These are phyloP conservation scores for Carex kokanica DNA, from an alignment of 176 grass and related monocot genomes.

Conservation along the genomic window DNA sequence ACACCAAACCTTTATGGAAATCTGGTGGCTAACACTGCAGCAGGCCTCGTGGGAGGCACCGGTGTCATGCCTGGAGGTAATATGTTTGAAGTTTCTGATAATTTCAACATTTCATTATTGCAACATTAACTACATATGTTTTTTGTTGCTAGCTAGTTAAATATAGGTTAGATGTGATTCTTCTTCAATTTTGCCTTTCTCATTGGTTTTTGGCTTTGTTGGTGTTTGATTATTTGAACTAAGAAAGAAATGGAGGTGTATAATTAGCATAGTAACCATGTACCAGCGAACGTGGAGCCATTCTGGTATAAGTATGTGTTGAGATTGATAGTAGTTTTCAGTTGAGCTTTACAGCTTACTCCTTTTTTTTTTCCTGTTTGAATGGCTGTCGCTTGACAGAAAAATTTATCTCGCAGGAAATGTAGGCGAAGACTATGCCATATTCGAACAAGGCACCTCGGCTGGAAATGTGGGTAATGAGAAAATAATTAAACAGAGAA, in stretches of 20 bases:
- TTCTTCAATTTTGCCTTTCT: neutral
- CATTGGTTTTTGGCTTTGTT: neutral
- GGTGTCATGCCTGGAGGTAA: constrained; percentile 98
- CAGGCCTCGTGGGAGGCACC: constrained; percentile 85
- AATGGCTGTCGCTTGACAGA: neutral
- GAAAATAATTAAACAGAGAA: constrained; percentile 68
- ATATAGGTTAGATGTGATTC: neutral
- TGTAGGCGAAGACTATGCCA: constrained; percentile 67
- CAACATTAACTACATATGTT: neutral
- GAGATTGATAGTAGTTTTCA: neutral
- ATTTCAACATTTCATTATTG: neutral
- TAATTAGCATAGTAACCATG: neutral
- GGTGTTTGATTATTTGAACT: neutral
- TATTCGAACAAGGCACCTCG: constrained; percentile 89
- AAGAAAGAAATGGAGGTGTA: neutral
- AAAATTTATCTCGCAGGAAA: constrained; percentile 46
- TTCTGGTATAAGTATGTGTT: neutral
- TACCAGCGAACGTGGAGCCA: neutral
- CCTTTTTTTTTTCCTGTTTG: neutral
- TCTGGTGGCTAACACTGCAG: constrained; percentile 85
- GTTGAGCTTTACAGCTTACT: neutral
- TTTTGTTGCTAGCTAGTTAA: neutral
- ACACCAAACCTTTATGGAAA: constrained; percentile 99
- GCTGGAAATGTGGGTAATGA: constrained; percentile 92
- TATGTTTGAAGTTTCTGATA: neutral